Conservation (phyloP, 2,329 filamentous ascomycete genomes). For the Thyridium curvatum region DNA sequence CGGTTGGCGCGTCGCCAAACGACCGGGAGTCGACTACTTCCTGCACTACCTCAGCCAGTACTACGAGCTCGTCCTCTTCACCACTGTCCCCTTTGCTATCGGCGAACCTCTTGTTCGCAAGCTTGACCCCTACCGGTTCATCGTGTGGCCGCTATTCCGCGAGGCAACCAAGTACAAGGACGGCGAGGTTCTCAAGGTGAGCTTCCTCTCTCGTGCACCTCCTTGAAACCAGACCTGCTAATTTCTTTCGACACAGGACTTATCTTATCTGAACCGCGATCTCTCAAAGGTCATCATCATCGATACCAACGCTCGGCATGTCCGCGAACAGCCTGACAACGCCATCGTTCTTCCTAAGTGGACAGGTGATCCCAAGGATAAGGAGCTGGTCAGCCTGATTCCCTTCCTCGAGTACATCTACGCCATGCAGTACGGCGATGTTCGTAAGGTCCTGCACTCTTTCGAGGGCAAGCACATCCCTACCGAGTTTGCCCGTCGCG, state of each 20-base stretch:
- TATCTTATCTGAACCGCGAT: constrained; percentile 96
- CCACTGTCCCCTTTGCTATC: constrained; percentile 74
- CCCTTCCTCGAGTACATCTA: constrained; percentile 97
- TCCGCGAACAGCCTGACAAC: constrained; percentile 91
- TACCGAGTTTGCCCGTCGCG: constrained; percentile 79
- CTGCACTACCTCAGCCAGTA: constrained; percentile 94
- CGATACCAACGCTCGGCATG: constrained; percentile 77
- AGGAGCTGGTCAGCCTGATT: constrained; percentile 80
- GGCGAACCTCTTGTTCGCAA: constrained; percentile 87
- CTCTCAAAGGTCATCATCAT: constrained; percentile 92
- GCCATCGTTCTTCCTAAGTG: constrained; percentile 88
- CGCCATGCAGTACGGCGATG: constrained; percentile 85
- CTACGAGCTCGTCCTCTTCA: constrained; percentile 96
- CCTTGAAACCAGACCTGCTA: constrained; percentile 5
- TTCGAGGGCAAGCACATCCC: constrained; percentile 89
- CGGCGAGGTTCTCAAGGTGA: constrained; percentile 91
- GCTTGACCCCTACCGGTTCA: constrained; percentile 89
- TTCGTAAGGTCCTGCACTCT: constrained; percentile 77
- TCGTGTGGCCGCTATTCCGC: constrained; percentile 89
- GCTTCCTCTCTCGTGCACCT: constrained; percentile 8
- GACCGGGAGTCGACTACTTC: constrained; percentile 95
- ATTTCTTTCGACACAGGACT: constrained; percentile 52
- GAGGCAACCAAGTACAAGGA: constrained; percentile 97
- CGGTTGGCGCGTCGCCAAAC: constrained; percentile 91
- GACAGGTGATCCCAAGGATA: constrained; percentile 78